Base-by-base conservation (phyloP, 345 rosid genomes). In the Pistacia vera region DNA sequence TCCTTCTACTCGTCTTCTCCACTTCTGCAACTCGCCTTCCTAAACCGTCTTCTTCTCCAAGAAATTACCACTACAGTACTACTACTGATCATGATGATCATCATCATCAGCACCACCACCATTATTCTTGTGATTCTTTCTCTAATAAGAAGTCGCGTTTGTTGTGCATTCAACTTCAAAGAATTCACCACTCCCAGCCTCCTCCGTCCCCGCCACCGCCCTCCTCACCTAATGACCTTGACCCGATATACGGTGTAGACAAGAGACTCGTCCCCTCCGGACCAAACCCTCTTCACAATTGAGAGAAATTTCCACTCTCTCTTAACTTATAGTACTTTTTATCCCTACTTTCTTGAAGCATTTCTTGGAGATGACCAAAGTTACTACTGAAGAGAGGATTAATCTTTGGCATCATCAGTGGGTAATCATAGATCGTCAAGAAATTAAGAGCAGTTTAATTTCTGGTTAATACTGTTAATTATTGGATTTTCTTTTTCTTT, bases 251-350 rank as follows among this genome's bases (percentile, higher is more conserved):
- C 28, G 95, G 90, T 4, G 91, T 88, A 35, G 85, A 87, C 80
- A 90, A 88, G 82, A 79, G 92, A 66, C 79, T 90, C 33, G 92
- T 87, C 51, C 94, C 94, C 10, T 88, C 92, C 56, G 92, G 92
- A 17, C 94, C 94, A 1, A 87, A 90, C 82, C 92, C 94, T 22
- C 92, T 88, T 79, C 94, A 90, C 83, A 90, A 90, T 72, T 90
- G 84, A 87, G 57, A 16, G 57, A 54, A 41, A 41, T 41, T 41
- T 41, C 46, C 46, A 41, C 46, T 41, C 46, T 41, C 46, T 41
- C 46, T 41, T 41, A 41, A 41, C 57, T 54, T 54, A 5, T 54
- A 14, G 17, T 54, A 12, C 6, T 54, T 54, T 54, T n/a, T 54
- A 30, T 30, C 33, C 33, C 57, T 16, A 12, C 6, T 54, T 54